Conservation (phyloP, 106 monocot species). For the Acanthochlamys bracteata region DNA sequence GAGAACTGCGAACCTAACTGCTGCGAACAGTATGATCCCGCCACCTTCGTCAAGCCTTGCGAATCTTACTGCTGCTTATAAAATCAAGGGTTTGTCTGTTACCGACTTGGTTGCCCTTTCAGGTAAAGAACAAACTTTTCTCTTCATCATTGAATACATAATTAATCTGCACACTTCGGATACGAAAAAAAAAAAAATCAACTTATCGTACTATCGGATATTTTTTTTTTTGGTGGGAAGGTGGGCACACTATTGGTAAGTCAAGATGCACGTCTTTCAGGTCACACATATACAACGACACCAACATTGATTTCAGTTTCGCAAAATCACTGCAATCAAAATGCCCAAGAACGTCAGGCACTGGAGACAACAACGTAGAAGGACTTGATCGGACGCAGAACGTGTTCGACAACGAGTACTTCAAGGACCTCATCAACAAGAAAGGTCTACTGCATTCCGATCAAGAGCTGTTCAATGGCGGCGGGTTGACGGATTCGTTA, state of each 20-base stretch:
- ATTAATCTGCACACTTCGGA: no score
- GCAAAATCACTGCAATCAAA: conserved; percentile 20
- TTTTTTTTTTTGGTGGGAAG: conserved; percentile 8
- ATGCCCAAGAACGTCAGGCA: conserved; percentile 34
- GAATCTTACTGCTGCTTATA: conserved; percentile 32
- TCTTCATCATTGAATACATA: background rate
- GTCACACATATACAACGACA: conserved; percentile 64
- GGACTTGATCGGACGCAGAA: conserved; percentile 48
- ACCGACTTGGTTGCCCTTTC: conserved; percentile 52
- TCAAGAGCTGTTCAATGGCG: conserved; percentile 52
- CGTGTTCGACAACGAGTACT: conserved; percentile 58
- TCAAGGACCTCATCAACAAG: conserved; percentile 32
- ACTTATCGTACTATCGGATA: no score
- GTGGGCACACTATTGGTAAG: conserved; percentile 66
- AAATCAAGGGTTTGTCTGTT: conserved; percentile 37
- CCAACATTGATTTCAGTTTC: conserved; percentile 60
- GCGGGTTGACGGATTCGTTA: conserved; percentile 47
- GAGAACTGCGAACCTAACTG: conserved; percentile 41
- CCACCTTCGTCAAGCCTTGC: conserved; percentile 30
- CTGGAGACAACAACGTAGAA: conserved; percentile 52
- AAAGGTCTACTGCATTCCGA: conserved; percentile 73
- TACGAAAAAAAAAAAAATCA: background rate
- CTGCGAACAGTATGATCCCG: conserved; percentile 53
- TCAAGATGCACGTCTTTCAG: conserved; percentile 60
- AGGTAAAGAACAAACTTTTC: conserved; percentile 10